phyloP scores from a whole-genome alignment of 179 eudicot genomes.

The Spergularia azorica region DNA sequence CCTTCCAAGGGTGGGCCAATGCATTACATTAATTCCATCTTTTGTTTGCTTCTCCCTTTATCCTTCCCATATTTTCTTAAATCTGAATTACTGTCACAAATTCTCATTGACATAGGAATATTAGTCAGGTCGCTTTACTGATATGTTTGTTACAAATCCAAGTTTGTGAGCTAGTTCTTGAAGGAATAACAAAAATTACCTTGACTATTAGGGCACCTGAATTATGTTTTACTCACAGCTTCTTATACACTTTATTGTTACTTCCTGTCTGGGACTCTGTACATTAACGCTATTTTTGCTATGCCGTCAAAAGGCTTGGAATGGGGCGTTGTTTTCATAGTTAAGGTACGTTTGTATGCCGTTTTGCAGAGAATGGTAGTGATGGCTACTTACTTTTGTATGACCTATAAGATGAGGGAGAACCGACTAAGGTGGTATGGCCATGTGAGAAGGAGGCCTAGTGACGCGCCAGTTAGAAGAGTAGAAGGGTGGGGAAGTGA shows the following conservation, averaged over 20 bases:
- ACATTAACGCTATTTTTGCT: slow-evolving; percentile 7
- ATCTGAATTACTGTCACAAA: not conserved
- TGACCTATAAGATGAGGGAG: too few relatives aligned
- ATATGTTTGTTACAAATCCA: not conserved
- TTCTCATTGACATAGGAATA: not conserved
- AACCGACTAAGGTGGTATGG: too few relatives aligned
- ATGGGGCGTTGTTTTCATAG: slow-evolving; percentile 93
- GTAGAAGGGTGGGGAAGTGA: too few relatives aligned
- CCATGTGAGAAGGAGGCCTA: too few relatives aligned
- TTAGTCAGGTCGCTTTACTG: not conserved
- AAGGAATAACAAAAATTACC: not conserved
- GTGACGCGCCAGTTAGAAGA: too few relatives aligned
- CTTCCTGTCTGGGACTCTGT: not conserved
- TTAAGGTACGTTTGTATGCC: slow-evolving; percentile 58
- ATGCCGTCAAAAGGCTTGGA: slow-evolving; percentile 97
- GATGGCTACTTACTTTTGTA: not conserved
- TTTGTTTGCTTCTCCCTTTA: too few relatives aligned
- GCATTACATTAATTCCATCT: too few relatives aligned
- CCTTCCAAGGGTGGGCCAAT: too few relatives aligned
- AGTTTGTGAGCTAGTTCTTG: not conserved
- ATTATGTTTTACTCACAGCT: not conserved
- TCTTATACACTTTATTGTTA: not conserved
- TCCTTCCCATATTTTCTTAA: too few relatives aligned
- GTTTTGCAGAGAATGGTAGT: not conserved
- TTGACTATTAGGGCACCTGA: not conserved